Evolutionary conservation across 106 monocot genomes (phyloP).

Genomic region (Apostasia shenzhenica): DNA sequence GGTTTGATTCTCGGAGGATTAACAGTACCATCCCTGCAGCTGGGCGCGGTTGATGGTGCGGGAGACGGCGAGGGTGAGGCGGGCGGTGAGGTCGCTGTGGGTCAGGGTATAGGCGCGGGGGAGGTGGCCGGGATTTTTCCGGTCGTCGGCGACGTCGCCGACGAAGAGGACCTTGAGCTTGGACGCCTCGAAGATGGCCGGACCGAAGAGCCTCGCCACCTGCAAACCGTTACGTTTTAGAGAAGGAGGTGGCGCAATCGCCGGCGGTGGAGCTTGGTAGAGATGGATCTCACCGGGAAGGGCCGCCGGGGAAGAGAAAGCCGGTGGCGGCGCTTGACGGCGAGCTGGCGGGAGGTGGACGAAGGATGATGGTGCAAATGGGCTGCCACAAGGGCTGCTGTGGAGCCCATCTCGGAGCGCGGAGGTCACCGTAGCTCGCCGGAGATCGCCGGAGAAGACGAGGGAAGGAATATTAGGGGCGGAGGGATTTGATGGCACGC

Average conservation of each 20-base stretch:
- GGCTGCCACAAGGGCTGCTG: neutral
- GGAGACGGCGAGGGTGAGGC: slow-evolving; percentile 82
- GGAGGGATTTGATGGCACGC: too few relatives aligned
- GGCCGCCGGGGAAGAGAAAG: neutral
- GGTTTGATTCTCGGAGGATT: too few relatives aligned
- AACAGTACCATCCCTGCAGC: slow-evolving; percentile 1
- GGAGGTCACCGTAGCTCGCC: neutral
- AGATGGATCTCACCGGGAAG: neutral
- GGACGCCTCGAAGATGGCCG: slow-evolving; percentile 88
- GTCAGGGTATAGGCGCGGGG: slow-evolving; percentile 93
- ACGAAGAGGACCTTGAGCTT: slow-evolving; percentile 88
- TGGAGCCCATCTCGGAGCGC: neutral
- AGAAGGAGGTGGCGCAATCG: neutral
- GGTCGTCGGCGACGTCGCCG: slow-evolving; percentile 43
- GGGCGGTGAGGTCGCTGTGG: slow-evolving; percentile 89
- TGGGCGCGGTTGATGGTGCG: slow-evolving; percentile 68
- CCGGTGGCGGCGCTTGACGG: neutral
- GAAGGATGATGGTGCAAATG: neutral
- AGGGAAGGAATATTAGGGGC: too few relatives aligned
- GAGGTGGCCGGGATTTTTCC: slow-evolving; percentile 60
- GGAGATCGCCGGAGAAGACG: too few relatives aligned
- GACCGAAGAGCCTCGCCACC: slow-evolving; percentile 85
- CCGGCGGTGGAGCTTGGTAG: neutral
- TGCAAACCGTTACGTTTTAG: neutral
- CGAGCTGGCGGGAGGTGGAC: neutral